phyloP scores from a whole-genome alignment of 192 early-diverging fungal species.

The Backusella parvicylindrica region DNA sequence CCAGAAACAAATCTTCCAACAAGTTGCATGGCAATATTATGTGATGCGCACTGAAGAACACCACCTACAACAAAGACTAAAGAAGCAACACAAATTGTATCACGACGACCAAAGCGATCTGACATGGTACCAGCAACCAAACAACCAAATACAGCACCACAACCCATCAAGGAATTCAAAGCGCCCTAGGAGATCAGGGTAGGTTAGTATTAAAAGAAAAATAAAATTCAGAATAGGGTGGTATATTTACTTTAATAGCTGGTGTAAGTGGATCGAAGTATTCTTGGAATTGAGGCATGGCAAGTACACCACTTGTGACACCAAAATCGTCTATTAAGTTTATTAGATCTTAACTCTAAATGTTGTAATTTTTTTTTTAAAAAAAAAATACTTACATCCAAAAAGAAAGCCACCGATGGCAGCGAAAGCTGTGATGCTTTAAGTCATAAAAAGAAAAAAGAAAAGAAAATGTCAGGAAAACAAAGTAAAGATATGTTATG shows the following conservation, averaged over 20 bases:
- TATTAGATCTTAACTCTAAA: not conserved
- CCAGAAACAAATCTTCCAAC: conserved; percentile 50
- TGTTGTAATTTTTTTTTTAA: not conserved
- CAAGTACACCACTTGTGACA: conserved; percentile 64
- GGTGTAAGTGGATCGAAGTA: conserved; percentile 42
- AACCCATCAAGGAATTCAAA: conserved; percentile 40
- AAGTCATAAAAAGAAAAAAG: not conserved
- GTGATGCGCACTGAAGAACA: conserved; percentile 48
- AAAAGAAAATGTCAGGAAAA: not conserved
- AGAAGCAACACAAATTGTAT: conserved; percentile 42
- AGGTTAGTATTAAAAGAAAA: conserved; percentile 10
- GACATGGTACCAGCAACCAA: conserved; percentile 50
- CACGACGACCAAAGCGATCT: conserved; percentile 40
- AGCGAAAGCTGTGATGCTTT: conserved; percentile 46
- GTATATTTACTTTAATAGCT: conserved; percentile 29
- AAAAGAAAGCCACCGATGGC: conserved; percentile 67
- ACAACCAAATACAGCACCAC: conserved; percentile 63
- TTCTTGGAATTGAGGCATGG: conserved; percentile 56
- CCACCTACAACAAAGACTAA: conserved; percentile 52
- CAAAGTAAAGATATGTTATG: not conserved
- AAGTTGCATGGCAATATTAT: conserved; percentile 42
- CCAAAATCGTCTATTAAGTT: conserved; percentile 56
- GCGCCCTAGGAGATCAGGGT: not conserved
- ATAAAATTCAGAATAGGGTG: conserved; percentile 51
- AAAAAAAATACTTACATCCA: conserved; percentile 41